phyloP scores from a whole-genome alignment of 2,329 filamentous ascomycete genomes.

The Aspergillus luchuensis region DNA sequence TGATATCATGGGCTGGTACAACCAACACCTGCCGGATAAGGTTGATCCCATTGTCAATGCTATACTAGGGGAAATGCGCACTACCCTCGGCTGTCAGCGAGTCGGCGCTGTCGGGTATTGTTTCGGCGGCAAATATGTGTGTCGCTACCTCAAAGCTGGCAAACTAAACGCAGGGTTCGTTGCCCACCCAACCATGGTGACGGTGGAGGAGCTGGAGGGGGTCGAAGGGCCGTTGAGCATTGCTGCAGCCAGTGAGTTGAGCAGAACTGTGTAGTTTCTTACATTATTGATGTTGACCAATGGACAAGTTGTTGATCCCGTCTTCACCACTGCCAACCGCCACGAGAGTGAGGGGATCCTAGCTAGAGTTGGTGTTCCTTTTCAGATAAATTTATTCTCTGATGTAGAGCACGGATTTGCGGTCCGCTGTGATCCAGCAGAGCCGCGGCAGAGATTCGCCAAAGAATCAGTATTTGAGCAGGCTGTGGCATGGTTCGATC shows the following conservation, averaged over 20 bases:
- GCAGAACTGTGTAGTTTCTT: too few species aligned
- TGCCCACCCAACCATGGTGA: constrained; percentile 25
- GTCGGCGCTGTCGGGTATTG: constrained; percentile 53
- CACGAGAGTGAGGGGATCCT: constrained; percentile 63
- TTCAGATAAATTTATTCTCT: constrained; percentile 73
- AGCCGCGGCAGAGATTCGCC: constrained; percentile 61
- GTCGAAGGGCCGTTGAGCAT: constrained; percentile 24
- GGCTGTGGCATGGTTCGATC: constrained; percentile 6
- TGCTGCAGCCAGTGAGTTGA: constrained; percentile 20
- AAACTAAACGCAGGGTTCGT: constrained; percentile 22
- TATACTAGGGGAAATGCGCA: constrained; percentile 41
- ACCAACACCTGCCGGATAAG: constrained; percentile 39
- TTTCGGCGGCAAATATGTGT: constrained; percentile 57
- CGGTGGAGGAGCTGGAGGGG: constrained; percentile 16
- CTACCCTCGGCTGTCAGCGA: constrained; percentile 17
- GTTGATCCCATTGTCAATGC: constrained; percentile 54
- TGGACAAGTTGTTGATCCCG: constrained; percentile 54
- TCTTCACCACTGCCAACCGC: constrained; percentile 63
- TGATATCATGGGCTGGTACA: constrained; percentile 47
- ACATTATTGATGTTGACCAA: not conserved
- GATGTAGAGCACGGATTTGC: constrained; percentile 72
- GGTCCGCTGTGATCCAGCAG: constrained; percentile 63
- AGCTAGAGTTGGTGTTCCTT: constrained; percentile 54
- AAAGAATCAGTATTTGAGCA: constrained; percentile 43
- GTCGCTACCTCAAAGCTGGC: constrained; percentile 18